A percentile compares a stretch with the other conserved stretches of the same genome.
phyloP scores from a whole-genome alignment of 768 basidiomycete species.

The Suillus lakei region DNA sequence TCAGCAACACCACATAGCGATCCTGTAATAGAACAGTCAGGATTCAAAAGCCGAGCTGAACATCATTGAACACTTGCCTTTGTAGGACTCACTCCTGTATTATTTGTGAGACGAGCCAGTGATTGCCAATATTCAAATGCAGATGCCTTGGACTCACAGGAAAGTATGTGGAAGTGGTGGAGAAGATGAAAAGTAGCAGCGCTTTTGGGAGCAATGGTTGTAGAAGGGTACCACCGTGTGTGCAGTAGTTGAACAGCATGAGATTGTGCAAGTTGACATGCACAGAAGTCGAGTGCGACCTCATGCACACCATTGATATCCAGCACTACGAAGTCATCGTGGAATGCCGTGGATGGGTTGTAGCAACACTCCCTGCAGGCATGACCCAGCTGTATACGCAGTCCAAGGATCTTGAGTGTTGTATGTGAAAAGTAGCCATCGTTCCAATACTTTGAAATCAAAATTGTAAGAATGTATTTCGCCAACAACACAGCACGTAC shows the following conservation, averaged over 20 bases:
- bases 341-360: neutral
- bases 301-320: constrained; percentile 27
- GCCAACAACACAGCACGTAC: neutral
- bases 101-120: constrained; percentile 28
- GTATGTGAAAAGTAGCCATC: constrained; percentile 17
- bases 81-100: constrained; percentile 22
- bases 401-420: constrained; percentile 22
- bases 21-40: neutral
- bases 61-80: constrained; percentile 16
- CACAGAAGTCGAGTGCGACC: constrained; percentile 20
- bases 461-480: too few relatives aligned
- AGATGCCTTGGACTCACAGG: constrained; percentile 33
- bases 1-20: neutral
- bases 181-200: constrained; percentile 18
- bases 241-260: constrained; percentile 14
- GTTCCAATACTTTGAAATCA: constrained; percentile 22
- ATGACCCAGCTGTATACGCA: constrained; percentile 29
- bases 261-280: constrained; percentile 9
- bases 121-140: constrained; percentile 33
- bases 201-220: neutral
- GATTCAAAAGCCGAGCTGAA: too few relatives aligned
- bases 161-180: constrained; percentile 28
- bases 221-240: constrained; percentile 16
- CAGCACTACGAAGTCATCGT: constrained; percentile 24
- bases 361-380: constrained; percentile 15